Conservation (phyloP, 441 rosid species). For the Omphalea diandra region DNA sequence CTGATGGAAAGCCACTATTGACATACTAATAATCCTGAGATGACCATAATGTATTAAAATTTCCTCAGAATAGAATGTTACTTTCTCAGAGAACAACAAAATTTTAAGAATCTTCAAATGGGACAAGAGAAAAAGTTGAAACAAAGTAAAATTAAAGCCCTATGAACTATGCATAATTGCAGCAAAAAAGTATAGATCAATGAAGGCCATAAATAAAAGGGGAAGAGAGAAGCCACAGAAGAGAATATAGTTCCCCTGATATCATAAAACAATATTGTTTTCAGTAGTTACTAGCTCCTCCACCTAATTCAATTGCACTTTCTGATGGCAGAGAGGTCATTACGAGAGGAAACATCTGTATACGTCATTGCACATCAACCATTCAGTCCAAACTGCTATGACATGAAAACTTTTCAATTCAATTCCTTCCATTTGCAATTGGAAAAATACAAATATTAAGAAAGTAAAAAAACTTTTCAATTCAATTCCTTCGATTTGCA, state of each 20-base stretch:
- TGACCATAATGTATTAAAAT: not conserved
- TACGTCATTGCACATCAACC: not conserved
- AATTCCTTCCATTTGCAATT: conserved; percentile 7
- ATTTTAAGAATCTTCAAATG: not conserved
- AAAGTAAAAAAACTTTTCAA: conserved; percentile 3
- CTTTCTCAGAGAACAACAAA: not conserved
- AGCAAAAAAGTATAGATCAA: not conserved
- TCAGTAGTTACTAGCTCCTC: conserved; percentile 4
- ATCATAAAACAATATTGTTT: not conserved
- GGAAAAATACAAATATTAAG: not conserved
- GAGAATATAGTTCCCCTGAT: not conserved
- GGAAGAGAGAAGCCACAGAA: not conserved
- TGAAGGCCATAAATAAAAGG: not conserved
- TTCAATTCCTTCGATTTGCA: not conserved
- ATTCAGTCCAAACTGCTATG: conserved; percentile 2
- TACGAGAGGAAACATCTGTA: not conserved
- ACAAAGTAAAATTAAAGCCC: not conserved
- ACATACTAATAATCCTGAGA: not conserved
- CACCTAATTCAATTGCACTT: not conserved
- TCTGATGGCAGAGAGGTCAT: not conserved
- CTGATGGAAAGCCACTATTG: not conserved
- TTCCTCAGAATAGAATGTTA: not conserved
- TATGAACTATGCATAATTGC: not conserved
- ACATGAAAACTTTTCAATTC: conserved; percentile 3
- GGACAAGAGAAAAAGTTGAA: not conserved